These are phyloP conservation scores for Trichosporon coremiiforme DNA, from an alignment of 1,284 basidiomycete species.

Conservation along the genomic window DNA sequence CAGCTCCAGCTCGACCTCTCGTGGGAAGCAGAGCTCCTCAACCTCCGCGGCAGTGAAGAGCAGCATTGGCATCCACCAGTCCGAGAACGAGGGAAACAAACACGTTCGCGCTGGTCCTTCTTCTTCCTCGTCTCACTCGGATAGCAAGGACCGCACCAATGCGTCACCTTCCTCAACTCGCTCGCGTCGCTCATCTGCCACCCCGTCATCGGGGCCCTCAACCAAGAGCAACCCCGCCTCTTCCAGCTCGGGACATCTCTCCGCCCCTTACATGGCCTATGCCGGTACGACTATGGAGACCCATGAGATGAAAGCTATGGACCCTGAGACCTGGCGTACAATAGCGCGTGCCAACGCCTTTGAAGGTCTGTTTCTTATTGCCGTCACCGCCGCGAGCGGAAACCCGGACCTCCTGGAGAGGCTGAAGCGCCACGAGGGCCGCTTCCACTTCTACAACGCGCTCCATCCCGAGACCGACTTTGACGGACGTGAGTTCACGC, in stretches of 20 bases:
- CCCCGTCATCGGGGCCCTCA: neutral
- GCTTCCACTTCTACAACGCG: constrained; percentile 1
- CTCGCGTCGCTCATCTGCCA: neutral
- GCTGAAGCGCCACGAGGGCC: neutral
- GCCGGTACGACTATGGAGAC: neutral
- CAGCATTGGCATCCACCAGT: too few relatives aligned
- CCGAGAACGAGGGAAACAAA: too few relatives aligned
- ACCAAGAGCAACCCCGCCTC: neutral
- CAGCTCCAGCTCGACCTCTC: too few relatives aligned
- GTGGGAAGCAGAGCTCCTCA: too few relatives aligned
- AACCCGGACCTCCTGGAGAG: neutral
- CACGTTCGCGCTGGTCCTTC: too few relatives aligned
- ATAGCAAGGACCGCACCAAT: too few relatives aligned
- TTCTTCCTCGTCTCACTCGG: too few relatives aligned
- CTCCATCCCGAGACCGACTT: neutral
- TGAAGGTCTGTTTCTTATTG: neutral
- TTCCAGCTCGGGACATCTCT: neutral
- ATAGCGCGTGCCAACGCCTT: neutral
- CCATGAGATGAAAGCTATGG: neutral
- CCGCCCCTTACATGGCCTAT: neutral
- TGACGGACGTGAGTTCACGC: neutral
- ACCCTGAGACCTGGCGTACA: neutral
- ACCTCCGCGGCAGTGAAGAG: too few relatives aligned
- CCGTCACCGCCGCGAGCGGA: neutral
- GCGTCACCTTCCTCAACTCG: too few relatives aligned